phyloP scores from a whole-genome alignment of 2,329 filamentous ascomycete genomes.

The Chrysoporthe puriensis region DNA sequence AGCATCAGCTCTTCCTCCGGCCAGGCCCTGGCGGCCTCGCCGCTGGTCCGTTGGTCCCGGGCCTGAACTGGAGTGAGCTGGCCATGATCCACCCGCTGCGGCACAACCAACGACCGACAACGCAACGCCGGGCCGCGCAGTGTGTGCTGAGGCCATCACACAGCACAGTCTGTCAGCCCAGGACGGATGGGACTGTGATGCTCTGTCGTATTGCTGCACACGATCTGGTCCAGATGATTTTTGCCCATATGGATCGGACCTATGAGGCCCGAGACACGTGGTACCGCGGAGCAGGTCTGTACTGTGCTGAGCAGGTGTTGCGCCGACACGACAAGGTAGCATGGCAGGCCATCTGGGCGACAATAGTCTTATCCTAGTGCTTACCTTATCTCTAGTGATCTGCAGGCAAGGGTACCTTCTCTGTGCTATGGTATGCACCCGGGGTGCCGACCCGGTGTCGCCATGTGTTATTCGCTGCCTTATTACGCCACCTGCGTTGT shows the following conservation, averaged over 20 bases:
- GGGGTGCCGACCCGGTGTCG: not conserved
- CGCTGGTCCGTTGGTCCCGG: not conserved
- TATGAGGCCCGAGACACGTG: not conserved
- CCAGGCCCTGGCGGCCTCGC: not conserved
- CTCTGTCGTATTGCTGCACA: not conserved
- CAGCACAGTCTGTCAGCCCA: not conserved
- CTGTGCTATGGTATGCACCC: not conserved
- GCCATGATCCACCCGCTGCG: not conserved
- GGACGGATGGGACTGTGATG: not conserved
- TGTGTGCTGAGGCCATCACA: not conserved
- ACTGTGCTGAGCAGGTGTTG: not conserved
- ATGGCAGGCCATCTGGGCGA: conserved; percentile 4
- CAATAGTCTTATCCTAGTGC: conserved; percentile 15
- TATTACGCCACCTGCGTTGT: conserved; percentile 1
- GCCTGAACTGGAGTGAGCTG: not conserved
- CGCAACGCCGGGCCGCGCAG: not conserved
- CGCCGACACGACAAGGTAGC: not conserved
- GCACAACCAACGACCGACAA: not conserved
- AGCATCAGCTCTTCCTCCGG: not conserved
- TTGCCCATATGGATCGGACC: not conserved
- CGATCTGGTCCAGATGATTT: not conserved
- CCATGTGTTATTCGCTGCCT: conserved; percentile 2
- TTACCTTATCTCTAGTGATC: not conserved
- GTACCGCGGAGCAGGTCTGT: not conserved
- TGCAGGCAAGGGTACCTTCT: not conserved